Percentiles rank a stretch among this genome's conserved stretches.
These are phyloP conservation scores for Nakazawaea peltata DNA, from an alignment of 805 yeast genomes.

Conservation along the genomic window DNA sequence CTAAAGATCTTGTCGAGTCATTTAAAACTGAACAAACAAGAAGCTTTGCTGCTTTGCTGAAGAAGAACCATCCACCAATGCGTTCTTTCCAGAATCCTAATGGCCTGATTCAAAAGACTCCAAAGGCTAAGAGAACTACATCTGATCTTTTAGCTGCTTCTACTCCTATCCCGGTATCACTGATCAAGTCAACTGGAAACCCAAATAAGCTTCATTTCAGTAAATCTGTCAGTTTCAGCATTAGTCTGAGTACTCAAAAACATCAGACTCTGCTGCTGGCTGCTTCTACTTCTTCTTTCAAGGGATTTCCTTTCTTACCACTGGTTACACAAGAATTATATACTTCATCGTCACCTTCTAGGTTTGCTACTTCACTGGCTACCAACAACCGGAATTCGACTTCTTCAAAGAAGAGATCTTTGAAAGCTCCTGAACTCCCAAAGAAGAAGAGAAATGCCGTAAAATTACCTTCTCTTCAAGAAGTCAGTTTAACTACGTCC, in stretches of 20 bases:
- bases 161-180: conserved; percentile 12
- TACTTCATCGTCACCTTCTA: conserved; percentile 12
- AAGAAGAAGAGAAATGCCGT: not conserved
- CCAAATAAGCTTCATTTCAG: too few species aligned
- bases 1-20: conserved; percentile 2
- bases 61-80: not conserved
- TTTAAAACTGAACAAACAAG: conserved; percentile 6
- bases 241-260: not conserved
- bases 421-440: conserved; percentile 4
- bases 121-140: conserved; percentile 16
- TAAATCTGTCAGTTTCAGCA: conserved; percentile 5
- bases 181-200: conserved; percentile 1
- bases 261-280: too few species aligned
- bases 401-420: conserved; percentile 1
- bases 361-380: conserved; percentile 2
- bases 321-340: not conserved
- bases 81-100: not conserved
- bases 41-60: not conserved
- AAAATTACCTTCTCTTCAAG: conserved; percentile 8
- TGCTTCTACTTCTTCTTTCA: too few species aligned
- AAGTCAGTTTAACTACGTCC: conserved; percentile 13
- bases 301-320: not conserved
- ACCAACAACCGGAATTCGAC: not conserved
- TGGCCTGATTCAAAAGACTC: conserved; percentile 7
- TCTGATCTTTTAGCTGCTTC: conserved; percentile 28